Percentiles rank a stretch among this genome's conserved stretches.
phyloP scores from a whole-genome alignment of 106 monocot species.

The Platanthera guangdongensis region DNA sequence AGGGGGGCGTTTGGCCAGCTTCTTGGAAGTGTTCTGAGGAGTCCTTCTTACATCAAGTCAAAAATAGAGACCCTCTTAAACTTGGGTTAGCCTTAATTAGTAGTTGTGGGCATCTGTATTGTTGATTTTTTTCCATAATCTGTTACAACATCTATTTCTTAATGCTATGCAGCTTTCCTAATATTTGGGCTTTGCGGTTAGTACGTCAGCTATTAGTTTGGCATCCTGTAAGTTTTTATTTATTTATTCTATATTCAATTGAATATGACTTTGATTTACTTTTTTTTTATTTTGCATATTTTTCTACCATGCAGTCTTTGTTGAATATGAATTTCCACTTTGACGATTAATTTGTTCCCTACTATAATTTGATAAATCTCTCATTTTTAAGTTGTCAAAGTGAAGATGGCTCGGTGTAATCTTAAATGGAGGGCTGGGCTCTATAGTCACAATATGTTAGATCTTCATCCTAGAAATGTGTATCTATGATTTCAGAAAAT shows the following conservation, averaged over 20 bases:
- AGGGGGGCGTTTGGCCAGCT: conserved; percentile 44
- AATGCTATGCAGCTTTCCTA: conserved; percentile 62
- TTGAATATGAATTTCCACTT: background rate
- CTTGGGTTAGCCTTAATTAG: conserved; percentile 43
- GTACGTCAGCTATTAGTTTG: conserved; percentile 72
- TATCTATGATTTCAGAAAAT: no score
- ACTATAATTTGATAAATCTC: background rate
- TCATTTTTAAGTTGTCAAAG: background rate
- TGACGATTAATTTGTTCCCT: background rate
- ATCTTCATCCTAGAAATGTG: no score
- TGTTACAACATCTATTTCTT: background rate
- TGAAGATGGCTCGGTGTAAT: background rate
- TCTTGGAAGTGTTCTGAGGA: conserved; percentile 93
- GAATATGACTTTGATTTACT: background rate
- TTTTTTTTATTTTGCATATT: background rate
- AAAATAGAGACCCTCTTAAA: conserved; percentile 81
- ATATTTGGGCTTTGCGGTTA: conserved; percentile 75
- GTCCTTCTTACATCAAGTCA: conserved; percentile 63
- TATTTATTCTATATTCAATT: background rate
- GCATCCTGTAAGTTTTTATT: conserved; percentile 64
- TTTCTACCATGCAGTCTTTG: background rate
- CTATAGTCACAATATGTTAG: no score
- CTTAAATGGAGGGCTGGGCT: no score
- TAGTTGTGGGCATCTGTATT: conserved; percentile 1
- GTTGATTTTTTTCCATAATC: background rate